Base-by-base conservation (phyloP, 495 filamentous ascomycete genomes). In the Aspergillus campestris region DNA sequence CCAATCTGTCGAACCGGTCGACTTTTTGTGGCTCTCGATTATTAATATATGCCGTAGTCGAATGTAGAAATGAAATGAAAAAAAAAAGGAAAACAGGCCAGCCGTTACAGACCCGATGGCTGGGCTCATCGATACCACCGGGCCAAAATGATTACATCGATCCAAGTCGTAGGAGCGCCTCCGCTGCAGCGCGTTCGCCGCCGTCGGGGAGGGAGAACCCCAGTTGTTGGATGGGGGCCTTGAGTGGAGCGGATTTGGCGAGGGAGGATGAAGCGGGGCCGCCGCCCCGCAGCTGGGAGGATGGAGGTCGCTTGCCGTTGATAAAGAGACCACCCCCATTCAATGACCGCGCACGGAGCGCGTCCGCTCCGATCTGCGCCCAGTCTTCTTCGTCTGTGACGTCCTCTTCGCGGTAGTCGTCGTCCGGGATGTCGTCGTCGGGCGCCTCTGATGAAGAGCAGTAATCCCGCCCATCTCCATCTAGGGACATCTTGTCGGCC, bases 331-430 rank as follows among this genome's bases (percentile, higher is more conserved):
- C 65, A 9, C 56, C 52, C 27, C 46, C 56, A 47, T 63, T 70
- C 43, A 83, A 75, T 34, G 83, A 88, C 10, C 75, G 79, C 34
- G 84, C 82, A 42, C 91, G 82, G 48, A 95, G 75, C 37, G 88
- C 83, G 14, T 82, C 87, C 14, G 90, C 86, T 27, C 89, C 91
- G 38, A 95, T 87, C 45, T 83, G 80, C 14, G 87, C 89, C 89
- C 89, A 95, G 67, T 98, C 91, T 62, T 98, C 92, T 51, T 95
- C 89, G 64, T 98, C 92, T n/a, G 92, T 97, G 42, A 82, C 75
- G 59, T 94, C 87, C 52, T 85, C 83, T 44, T 87, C 80, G 58
- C 84, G 78, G 54, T 73, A 72, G 55, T 84, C 74, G 29, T 83
- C 81, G 44, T 80, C 80, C 13, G 53, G 67, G n/a, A 71, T 56